Conservation (phyloP, 768 basidiomycete species). For the Cystofilobasidium ferigula region DNA sequence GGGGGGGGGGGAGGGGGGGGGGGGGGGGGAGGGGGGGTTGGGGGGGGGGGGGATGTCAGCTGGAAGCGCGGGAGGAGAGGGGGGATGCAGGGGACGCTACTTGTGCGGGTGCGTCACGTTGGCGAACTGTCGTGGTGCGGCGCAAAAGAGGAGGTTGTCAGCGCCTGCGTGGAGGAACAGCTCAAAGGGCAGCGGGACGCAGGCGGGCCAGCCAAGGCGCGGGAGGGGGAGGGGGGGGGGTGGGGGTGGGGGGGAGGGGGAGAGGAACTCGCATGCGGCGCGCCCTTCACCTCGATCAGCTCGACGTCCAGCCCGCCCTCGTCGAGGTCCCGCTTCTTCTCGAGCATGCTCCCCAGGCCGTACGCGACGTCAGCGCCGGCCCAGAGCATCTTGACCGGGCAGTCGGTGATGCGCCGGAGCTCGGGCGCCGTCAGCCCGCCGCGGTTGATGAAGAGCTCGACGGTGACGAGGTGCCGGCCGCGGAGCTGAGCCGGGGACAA, state of each 20-base stretch:
- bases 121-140: background rate
- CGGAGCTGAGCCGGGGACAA: slow-evolving; percentile 1
- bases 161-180: too few species aligned
- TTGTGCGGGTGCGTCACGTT: slow-evolving; percentile 5
- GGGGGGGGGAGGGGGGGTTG: too few species aligned
- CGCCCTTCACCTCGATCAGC: background rate
- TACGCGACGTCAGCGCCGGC: slow-evolving; percentile 1
- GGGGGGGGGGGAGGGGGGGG: too few species aligned
- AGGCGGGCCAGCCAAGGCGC: too few species aligned
- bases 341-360: background rate
- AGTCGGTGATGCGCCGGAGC: background rate
- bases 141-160: background rate
- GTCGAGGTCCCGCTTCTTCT: slow-evolving; percentile 9
- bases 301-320: slow-evolving; percentile 1
- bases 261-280: too few species aligned
- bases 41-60: too few species aligned
- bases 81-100: background rate
- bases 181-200: too few species aligned
- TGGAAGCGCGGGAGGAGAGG: too few species aligned
- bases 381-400: slow-evolving; percentile 10
- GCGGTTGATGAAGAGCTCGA: slow-evolving; percentile 9
- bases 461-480: slow-evolving; percentile 1
- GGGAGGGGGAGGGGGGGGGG: too few species aligned
- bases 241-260: too few species aligned
- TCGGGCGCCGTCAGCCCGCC: background rate